Conservation (phyloP, 805 yeast genomes). For the Wickerhamiella siamensis region DNA sequence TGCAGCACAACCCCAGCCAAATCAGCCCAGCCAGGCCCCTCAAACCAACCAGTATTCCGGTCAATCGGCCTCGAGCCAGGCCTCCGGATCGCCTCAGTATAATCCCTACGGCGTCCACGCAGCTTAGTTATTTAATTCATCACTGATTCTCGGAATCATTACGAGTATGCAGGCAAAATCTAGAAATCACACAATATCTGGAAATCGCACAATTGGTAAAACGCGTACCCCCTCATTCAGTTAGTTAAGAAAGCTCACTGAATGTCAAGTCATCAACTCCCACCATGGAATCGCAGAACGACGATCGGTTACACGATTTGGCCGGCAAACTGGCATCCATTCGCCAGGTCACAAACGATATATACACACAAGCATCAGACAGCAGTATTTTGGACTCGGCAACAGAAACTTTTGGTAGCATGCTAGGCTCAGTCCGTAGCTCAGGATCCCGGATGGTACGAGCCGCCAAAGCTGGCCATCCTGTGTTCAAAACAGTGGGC, state of each 20-base stretch:
- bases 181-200: no score
- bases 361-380: slow-evolving; percentile 47
- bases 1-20: not conserved
- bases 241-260: no score
- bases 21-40: no score
- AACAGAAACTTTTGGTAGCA: slow-evolving; percentile 37
- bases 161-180: no score
- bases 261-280: no score
- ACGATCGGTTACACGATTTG: slow-evolving; percentile 43
- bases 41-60: no score
- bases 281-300: slow-evolving; percentile 34
- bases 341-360: slow-evolving; percentile 52
- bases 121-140: no score
- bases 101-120: no score
- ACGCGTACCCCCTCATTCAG: no score
- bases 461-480: slow-evolving; percentile 44
- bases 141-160: no score
- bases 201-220: no score
- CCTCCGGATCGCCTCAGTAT: no score
- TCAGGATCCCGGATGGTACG: slow-evolving; percentile 40
- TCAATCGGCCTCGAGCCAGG: slow-evolving; percentile 1
- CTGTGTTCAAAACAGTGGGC: slow-evolving; percentile 44
- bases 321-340: slow-evolving; percentile 53
- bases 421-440: slow-evolving; percentile 36
- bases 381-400: slow-evolving; percentile 28